phyloP scores from a whole-genome alignment of 2,329 filamentous ascomycete species.

The Lizonia empirigonia region DNA sequence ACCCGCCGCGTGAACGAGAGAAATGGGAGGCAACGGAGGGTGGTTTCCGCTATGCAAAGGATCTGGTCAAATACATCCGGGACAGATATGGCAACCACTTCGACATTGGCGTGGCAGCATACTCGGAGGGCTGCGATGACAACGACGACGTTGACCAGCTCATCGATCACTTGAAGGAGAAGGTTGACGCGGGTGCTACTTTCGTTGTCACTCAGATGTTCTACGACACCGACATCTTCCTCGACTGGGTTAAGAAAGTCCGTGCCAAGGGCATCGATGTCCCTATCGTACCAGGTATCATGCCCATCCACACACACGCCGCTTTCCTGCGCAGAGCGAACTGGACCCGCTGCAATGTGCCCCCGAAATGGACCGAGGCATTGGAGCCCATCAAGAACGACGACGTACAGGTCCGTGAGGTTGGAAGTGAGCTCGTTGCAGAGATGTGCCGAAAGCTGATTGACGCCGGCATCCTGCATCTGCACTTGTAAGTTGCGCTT shows the following conservation, averaged over 20 bases:
- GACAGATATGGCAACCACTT: constrained; percentile 85
- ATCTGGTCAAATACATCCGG: constrained; percentile 84
- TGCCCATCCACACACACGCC: constrained; percentile 94
- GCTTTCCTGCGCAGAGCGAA: constrained; percentile 88
- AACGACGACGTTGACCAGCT: constrained; percentile 84
- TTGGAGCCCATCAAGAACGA: constrained; percentile 97
- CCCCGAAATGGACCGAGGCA: constrained; percentile 76
- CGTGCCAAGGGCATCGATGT: constrained; percentile 82
- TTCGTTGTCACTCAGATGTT: constrained; percentile 99
- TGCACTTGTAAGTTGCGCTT: constrained; percentile 73
- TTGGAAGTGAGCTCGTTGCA: constrained; percentile 85
- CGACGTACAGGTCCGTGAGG: constrained; percentile 86
- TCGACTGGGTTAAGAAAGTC: constrained; percentile 87
- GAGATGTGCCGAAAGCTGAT: constrained; percentile 89
- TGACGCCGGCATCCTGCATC: constrained; percentile 78
- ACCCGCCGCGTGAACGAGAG: constrained; percentile 91
- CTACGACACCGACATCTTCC: constrained; percentile 95
- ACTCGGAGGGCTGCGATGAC: constrained; percentile 94
- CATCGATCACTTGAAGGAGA: constrained; percentile 93
- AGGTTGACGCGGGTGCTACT: constrained; percentile 89
- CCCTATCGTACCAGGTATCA: constrained; percentile 84
- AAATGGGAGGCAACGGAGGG: constrained; percentile 89
- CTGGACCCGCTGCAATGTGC: constrained; percentile 87
- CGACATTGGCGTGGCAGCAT: constrained; percentile 95
- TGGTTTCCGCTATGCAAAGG: constrained; percentile 89